These are phyloP conservation scores for Mycena vulgaris DNA, from an alignment of 768 basidiomycete species.

Conservation along the genomic window DNA sequence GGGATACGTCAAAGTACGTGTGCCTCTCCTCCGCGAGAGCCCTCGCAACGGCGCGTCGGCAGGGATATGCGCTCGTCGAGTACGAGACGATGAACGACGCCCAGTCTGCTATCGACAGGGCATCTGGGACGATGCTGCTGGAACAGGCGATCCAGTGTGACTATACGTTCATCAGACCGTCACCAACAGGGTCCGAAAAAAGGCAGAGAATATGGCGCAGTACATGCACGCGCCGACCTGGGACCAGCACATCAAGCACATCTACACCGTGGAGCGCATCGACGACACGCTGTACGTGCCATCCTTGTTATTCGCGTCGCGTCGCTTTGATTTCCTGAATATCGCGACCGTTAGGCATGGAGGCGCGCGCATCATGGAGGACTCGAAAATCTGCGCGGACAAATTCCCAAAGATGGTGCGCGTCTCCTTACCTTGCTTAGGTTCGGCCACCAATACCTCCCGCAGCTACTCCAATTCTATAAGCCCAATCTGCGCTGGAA, in stretches of 20 bases:
- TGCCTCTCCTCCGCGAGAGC: background rate
- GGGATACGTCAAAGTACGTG: constrained; percentile 95
- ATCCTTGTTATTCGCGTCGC: background rate
- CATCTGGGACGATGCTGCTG: constrained; percentile 85
- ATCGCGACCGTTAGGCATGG: constrained; percentile 54
- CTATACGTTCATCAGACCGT: constrained; percentile 93
- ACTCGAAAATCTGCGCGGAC: constrained; percentile 64
- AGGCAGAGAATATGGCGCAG: constrained; percentile 73
- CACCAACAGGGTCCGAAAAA: constrained; percentile 88
- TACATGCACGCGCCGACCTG: constrained; percentile 69
- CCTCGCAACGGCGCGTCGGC: constrained; percentile 27
- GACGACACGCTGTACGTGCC: constrained; percentile 71
- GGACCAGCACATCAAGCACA: constrained; percentile 73
- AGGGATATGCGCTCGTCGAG: constrained; percentile 99
- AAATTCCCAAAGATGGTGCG: constrained; percentile 80
- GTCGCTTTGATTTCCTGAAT: constrained; percentile 21
- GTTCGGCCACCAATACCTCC: constrained; percentile 15
- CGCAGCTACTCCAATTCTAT: constrained; percentile 76
- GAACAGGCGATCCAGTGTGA: constrained; percentile 95
- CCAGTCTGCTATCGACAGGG: constrained; percentile 92
- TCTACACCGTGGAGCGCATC: constrained; percentile 82
- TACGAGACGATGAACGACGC: constrained; percentile 97
- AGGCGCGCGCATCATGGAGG: constrained; percentile 68
- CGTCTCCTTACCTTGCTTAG: constrained; percentile 1
- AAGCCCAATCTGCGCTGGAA: constrained; percentile 79